phyloP scores from a whole-genome alignment of 345 rosid species.

The Chamaenerion angustifolium region DNA sequence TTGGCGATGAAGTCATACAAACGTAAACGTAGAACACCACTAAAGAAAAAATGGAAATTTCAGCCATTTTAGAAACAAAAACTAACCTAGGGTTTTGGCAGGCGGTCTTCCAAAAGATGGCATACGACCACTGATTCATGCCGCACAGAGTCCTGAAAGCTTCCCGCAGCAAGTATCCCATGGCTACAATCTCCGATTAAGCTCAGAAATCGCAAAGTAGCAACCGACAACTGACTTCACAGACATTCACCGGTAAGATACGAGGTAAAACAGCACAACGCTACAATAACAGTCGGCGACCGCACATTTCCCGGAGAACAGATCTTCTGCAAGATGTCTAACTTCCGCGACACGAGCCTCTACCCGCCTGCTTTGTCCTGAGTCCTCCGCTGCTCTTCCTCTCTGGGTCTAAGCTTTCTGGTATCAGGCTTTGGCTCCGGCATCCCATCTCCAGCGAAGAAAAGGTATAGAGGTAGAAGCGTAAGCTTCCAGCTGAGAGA shows the following conservation, averaged over 20 bases:
- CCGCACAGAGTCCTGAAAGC: constrained; percentile 65
- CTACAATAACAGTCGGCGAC: background rate
- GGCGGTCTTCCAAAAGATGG: constrained; percentile 94
- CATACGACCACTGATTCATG: constrained; percentile 64
- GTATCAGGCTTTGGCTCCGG: constrained; percentile 41
- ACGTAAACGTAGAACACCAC: background rate
- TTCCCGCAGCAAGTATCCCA: constrained; percentile 68
- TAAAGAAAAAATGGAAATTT: background rate
- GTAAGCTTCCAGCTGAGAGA: no score
- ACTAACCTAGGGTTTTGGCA: constrained; percentile 72
- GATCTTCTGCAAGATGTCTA: constrained; percentile 20
- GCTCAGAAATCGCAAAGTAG: background rate
- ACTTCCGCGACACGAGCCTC: constrained; percentile 99
- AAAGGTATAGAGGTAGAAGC: background rate
- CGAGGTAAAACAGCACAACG: background rate
- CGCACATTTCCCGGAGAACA: constrained; percentile 3
- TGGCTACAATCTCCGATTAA: constrained; percentile 8
- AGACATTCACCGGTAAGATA: background rate
- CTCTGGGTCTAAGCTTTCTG: constrained; percentile 80
- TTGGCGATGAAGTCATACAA: no score
- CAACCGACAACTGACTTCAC: background rate
- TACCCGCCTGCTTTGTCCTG: constrained; percentile 88
- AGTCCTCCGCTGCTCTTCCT: constrained; percentile 90
- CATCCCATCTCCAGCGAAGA: constrained; percentile 39
- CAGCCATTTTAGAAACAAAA: constrained; percentile 11